Evolutionary conservation across 148 eudicot species (phyloP).

Genomic region (Vaccinium vitisidaea): DNA sequence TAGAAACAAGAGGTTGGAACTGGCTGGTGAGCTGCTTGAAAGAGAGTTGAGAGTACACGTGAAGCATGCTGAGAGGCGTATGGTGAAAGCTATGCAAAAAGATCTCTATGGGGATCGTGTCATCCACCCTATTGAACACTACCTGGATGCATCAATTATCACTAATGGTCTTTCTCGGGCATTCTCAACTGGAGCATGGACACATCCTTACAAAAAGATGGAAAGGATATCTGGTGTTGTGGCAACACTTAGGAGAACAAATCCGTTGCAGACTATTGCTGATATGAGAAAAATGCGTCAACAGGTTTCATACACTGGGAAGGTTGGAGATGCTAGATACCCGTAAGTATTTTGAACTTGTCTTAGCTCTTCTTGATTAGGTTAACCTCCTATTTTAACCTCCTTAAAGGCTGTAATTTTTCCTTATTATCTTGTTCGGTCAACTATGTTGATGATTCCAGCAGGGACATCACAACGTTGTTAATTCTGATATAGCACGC

Average conservation of each 20-base stretch:
- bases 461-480: background rate
- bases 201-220: slow-evolving; percentile 68
- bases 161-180: slow-evolving; percentile 90
- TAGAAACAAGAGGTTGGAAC: slow-evolving; percentile 81
- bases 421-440: background rate
- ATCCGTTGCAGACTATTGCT: slow-evolving; percentile 72
- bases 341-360: slow-evolving; percentile 64
- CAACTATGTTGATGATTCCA: background rate
- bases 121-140: slow-evolving; percentile 57
- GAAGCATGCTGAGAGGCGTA: slow-evolving; percentile 89
- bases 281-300: slow-evolving; percentile 94
- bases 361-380: background rate
- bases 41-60: slow-evolving; percentile 76
- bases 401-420: background rate
- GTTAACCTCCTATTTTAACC: background rate
- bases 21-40: slow-evolving; percentile 82
- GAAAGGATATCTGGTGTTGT: slow-evolving; percentile 83
- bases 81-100: slow-evolving; percentile 83
- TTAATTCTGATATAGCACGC: background rate
- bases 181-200: slow-evolving; percentile 88
- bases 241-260: slow-evolving; percentile 80
- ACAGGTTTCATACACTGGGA: slow-evolving; percentile 82
- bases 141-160: slow-evolving; percentile 81
- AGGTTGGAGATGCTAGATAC: slow-evolving; percentile 97
- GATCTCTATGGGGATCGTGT: slow-evolving; percentile 79